Percentiles rank a stretch among this genome's conserved stretches.
Evolutionary conservation across 139 green algal species (phyloP).

Genomic region (Asterochloris sp.): DNA sequence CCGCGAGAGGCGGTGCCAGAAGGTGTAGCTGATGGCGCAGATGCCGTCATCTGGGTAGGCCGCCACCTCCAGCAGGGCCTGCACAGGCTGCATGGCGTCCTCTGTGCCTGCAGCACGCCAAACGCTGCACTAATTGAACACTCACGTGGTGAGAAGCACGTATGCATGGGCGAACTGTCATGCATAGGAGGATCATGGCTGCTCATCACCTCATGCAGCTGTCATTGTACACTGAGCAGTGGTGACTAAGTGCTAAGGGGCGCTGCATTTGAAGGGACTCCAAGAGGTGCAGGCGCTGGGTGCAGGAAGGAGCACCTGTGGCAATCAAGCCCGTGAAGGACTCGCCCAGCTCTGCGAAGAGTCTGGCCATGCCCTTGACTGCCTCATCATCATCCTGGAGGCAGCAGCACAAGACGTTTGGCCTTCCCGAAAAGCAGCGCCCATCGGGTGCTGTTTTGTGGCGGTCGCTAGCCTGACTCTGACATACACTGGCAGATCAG

Average conservation of each 20-base stretch:
- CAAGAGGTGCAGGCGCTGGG: background rate
- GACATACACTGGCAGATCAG: too few species aligned
- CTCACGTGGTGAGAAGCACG: too few species aligned
- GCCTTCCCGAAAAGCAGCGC: too few species aligned
- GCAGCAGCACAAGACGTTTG: too few species aligned
- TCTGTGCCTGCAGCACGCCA: constrained; percentile 3
- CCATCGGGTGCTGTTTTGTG: too few species aligned
- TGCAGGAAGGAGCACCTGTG: constrained; percentile 35
- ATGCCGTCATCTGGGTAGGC: constrained; percentile 74
- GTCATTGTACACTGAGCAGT: background rate
- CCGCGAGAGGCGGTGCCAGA: constrained; percentile 79
- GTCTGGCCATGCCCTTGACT: constrained; percentile 84
- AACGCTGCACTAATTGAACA: background rate
- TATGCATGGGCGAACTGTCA: too few species aligned
- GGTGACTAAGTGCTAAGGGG: background rate
- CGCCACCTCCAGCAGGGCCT: constrained; percentile 86
- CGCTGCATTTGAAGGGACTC: background rate
- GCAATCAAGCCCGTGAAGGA: constrained; percentile 77
- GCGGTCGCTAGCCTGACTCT: too few species aligned
- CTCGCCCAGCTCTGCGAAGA: constrained; percentile 92
- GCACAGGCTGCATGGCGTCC: constrained; percentile 55
- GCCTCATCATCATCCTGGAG: constrained; percentile 71
- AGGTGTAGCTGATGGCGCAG: constrained; percentile 82
- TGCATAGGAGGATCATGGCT: too few species aligned
- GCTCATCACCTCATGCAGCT: background rate